Base-by-base conservation (phyloP, 768 basidiomycete species). In the Hygrocybe punicea region DNA sequence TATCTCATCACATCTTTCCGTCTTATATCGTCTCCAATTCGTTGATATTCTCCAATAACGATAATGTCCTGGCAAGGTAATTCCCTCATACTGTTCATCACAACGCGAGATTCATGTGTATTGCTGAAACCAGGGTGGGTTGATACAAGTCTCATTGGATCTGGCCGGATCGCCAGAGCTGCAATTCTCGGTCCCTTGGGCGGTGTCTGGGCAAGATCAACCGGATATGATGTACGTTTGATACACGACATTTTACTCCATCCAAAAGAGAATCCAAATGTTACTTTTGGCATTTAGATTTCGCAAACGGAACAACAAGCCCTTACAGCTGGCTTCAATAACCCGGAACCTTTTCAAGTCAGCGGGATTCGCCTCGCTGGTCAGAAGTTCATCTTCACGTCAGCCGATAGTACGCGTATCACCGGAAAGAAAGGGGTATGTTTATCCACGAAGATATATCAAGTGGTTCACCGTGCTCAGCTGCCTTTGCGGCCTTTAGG, bases 141-240 rank as follows among this genome's bases (percentile, higher is more conserved):
- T 71, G 89, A 94, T 70, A 77, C 75, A 66, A 84, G 91, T 70
- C 84, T 95, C 56, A 70, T 95, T 63, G 89, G 83, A 35, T 85
- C 75, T 59, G 84, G 83, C 62, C 90, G 84, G 73, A 75, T 96
- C 67, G n/a, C 75, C 23, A 80, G 81, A 64, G 93, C 91, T 37
- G 92, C 92, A 29, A 87, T 90, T 66, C 44, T 93, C 48, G 91
- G 91, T 42, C 78, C 75, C 53, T 66, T 79, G 62, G 91, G 90
- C 50, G 90, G 91, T 51, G 78, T 91, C 6, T 93, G 91, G 91
- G 91, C 89, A 10, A 55, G 73, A 1, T 79, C 81, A 4, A 1
- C 77, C 3, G 85, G 84, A 6, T 90, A 84, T 69, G 74, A 61
- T 5, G 85, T 88, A 67, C 62, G 85, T 72, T 23, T 7, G 17